Percentiles rank a stretch among this genome's conserved stretches.
Conservation (phyloP, 805 yeast genomes). For the Pichia occidentalis region DNA sequence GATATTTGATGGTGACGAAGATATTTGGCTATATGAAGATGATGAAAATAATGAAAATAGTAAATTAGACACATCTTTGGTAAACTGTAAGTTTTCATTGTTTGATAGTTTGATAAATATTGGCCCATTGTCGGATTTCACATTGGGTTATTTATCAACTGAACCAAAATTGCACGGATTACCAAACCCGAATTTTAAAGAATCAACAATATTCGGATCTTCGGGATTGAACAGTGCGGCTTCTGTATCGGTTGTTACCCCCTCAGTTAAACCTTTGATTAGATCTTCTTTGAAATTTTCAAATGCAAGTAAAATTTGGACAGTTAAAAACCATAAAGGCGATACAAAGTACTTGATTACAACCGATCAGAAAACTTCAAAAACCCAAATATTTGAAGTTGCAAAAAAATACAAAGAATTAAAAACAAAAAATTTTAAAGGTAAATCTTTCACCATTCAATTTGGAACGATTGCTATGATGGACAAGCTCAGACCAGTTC, state of each 20-base stretch:
- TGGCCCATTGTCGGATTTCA: slow-evolving; percentile 70
- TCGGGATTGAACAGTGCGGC: slow-evolving; percentile 57
- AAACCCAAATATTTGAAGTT: slow-evolving; percentile 64
- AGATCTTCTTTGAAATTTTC: slow-evolving; percentile 65
- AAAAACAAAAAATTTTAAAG: slow-evolving; percentile 55
- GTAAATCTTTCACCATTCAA: slow-evolving; percentile 56
- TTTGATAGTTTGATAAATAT: slow-evolving; percentile 53
- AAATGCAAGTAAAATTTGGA: slow-evolving; percentile 72
- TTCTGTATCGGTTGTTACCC: slow-evolving; percentile 54
- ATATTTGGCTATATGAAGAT: slow-evolving; percentile 33
- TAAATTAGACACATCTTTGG: slow-evolving; percentile 12
- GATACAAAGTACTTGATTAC: slow-evolving; percentile 58
- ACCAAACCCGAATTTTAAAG: slow-evolving; percentile 60
- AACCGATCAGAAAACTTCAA: slow-evolving; percentile 56
- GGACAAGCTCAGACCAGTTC: slow-evolving; percentile 55
- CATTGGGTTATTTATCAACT: slow-evolving; percentile 54
- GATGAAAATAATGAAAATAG: slow-evolving; percentile 8
- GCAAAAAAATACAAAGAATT: slow-evolving; percentile 55
- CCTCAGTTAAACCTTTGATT: slow-evolving; percentile 61
- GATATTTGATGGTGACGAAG: slow-evolving; percentile 36
- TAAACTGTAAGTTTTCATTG: slow-evolving; percentile 33
- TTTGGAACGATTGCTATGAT: slow-evolving; percentile 41
- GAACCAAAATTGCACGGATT: slow-evolving; percentile 53
- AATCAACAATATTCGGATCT: slow-evolving; percentile 60
- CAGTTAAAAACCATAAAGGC: slow-evolving; percentile 35